Conservation (phyloP, 176 grass and related monocot genomes). For the Zea luxurians region DNA sequence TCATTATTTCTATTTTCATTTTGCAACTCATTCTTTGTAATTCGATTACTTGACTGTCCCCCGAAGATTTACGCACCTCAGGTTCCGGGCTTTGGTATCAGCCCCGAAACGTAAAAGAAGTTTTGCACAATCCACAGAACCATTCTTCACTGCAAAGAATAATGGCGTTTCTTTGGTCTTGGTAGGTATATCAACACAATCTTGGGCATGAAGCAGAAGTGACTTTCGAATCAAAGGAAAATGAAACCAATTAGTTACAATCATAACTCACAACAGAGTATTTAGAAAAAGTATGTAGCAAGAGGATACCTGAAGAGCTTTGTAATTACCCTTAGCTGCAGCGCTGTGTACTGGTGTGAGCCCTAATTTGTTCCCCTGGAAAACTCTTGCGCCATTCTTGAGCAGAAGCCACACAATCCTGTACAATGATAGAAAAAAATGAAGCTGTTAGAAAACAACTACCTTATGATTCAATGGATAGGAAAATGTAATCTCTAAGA, state of each 20-base stretch:
- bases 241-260: constrained; percentile 24
- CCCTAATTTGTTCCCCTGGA: constrained; percentile 59
- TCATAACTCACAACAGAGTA: constrained; percentile 6
- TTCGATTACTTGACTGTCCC: not conserved
- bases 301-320: constrained; percentile 59
- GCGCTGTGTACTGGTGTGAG: constrained; percentile 55
- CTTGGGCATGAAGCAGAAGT: constrained; percentile 54
- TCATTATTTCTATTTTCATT: not conserved
- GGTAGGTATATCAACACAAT: constrained; percentile 62
- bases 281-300: constrained; percentile 23
- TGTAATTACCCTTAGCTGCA: constrained; percentile 63
- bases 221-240: constrained; percentile 47
- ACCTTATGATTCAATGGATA: constrained; percentile 3
- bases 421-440: constrained; percentile 5
- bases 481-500: constrained; percentile 16
- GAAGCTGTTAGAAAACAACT: not conserved
- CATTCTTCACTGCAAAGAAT: constrained; percentile 60
- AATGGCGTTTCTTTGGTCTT: constrained; percentile 71
- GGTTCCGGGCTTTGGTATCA: constrained; percentile 52
- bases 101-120: constrained; percentile 57
- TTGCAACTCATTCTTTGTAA: not conserved
- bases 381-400: constrained; percentile 62
- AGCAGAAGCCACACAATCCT: constrained; percentile 60
- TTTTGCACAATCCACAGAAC: constrained; percentile 50
- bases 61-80: constrained; percentile 43